A percentile compares a stretch with the other conserved stretches of the same genome.
These are phyloP conservation scores for Fagopyrum homotropicum DNA, from an alignment of 148 eudicot species.

Conservation along the genomic window DNA sequence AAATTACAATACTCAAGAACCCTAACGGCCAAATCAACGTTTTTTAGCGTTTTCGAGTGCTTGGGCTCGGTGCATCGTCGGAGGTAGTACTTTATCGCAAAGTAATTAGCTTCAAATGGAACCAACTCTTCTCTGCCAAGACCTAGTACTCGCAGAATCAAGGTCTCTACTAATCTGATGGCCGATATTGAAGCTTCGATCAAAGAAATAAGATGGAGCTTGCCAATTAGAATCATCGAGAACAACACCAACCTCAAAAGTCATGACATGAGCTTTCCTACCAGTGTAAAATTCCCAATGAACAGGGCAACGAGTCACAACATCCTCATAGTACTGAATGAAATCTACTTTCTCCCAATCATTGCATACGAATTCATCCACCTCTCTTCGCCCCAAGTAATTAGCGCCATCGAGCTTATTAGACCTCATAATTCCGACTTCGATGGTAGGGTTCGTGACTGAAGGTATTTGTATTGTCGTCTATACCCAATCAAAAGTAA, in stretches of 20 bases:
- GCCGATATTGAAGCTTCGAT: background rate
- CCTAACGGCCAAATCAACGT: too few relatives aligned
- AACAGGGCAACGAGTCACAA: conserved; percentile 52
- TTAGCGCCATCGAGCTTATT: conserved; percentile 53
- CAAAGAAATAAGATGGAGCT: conserved; percentile 10
- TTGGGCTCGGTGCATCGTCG: too few relatives aligned
- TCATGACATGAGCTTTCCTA: conserved; percentile 1
- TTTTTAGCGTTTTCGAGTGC: too few relatives aligned
- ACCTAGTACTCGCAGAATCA: background rate
- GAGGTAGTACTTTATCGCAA: background rate
- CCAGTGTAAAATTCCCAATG: conserved; percentile 55
- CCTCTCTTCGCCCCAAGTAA: conserved; percentile 30
- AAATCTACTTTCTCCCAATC: conserved; percentile 59
- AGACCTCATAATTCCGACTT: conserved; percentile 50
- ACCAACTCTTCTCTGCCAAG: background rate
- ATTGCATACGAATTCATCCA: conserved; percentile 49
- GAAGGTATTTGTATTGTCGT: too few relatives aligned
- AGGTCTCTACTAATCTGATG: background rate
- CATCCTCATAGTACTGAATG: conserved; percentile 56
- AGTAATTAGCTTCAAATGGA: background rate
- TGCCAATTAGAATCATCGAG: conserved; percentile 7
- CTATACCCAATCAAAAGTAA: too few relatives aligned
- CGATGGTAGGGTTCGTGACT: conserved; percentile 17
- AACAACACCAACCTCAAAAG: conserved; percentile 12
- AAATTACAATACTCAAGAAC: too few relatives aligned